phyloP scores from a whole-genome alignment of 2,329 filamentous ascomycete genomes.

The Penicillium vulpinum region DNA sequence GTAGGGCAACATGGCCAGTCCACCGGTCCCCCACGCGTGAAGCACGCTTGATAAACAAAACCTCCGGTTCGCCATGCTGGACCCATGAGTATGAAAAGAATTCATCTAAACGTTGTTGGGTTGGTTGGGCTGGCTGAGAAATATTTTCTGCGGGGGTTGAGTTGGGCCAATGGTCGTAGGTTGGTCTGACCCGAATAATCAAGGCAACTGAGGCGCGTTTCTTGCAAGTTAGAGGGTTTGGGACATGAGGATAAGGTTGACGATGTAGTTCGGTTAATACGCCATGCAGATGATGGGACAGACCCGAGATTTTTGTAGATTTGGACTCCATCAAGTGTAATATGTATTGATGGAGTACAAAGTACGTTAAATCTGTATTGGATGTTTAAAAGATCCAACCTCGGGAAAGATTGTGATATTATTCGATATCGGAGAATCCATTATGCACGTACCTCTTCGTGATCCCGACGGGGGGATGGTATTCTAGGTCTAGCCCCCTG shows the following conservation, averaged over 20 bases:
- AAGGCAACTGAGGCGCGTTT: slow-evolving; percentile 67
- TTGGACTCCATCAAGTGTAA: neutral
- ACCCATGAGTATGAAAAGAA: slow-evolving; percentile 69
- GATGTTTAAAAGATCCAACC: neutral
- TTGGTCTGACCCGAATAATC: slow-evolving; percentile 62
- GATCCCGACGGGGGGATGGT: neutral
- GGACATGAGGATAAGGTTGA: slow-evolving; percentile 45
- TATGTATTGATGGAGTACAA: no score
- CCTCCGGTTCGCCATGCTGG: slow-evolving; percentile 63
- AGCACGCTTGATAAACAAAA: slow-evolving; percentile 71
- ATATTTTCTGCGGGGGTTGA: slow-evolving; percentile 21
- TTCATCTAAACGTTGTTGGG: slow-evolving; percentile 48
- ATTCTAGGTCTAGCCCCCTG: slow-evolving; percentile 6
- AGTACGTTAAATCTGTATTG: neutral
- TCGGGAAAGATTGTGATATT: neutral
- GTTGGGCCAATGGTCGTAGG: slow-evolving; percentile 55
- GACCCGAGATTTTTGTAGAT: neutral
- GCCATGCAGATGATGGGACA: slow-evolving; percentile 33
- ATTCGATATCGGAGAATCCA: neutral
- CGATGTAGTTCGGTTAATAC: slow-evolving; percentile 36
- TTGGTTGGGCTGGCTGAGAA: slow-evolving; percentile 30
- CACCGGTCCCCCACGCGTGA: slow-evolving; percentile 65
- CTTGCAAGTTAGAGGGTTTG: slow-evolving; percentile 50
- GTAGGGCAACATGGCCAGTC: slow-evolving; percentile 68
- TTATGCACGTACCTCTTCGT: neutral